These are phyloP conservation scores for Pinguiococcus pyrenoidosus DNA, from an alignment of 108 stramenopile species.

Conservation along the genomic window DNA sequence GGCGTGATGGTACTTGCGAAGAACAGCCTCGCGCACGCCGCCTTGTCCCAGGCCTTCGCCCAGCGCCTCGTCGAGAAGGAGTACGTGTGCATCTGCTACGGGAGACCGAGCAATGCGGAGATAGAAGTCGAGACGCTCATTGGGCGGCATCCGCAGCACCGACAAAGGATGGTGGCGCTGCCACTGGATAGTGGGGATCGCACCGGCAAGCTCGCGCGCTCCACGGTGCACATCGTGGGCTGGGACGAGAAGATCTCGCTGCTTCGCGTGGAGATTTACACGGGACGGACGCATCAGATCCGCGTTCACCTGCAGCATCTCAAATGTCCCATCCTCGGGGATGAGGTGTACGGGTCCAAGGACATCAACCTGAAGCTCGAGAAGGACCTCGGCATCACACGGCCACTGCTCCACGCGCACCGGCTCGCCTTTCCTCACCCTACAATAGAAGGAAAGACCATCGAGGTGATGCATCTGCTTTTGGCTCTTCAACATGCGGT, in stretches of 20 bases:
- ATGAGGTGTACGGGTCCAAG: constrained; percentile 75
- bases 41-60: constrained; percentile 64
- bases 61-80: constrained; percentile 61
- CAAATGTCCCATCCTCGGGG: constrained; percentile 76
- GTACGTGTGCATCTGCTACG: constrained; percentile 60
- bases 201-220: constrained; percentile 58
- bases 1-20: constrained; percentile 90
- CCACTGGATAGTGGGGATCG: constrained; percentile 13
- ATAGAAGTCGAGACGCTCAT: constrained; percentile 73
- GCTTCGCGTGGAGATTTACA: constrained; percentile 73
- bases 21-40: constrained; percentile 49
- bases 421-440: constrained; percentile 69
- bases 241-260: constrained; percentile 77
- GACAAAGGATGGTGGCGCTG: constrained; percentile 71
- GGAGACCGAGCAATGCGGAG: constrained; percentile 17
- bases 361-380: constrained; percentile 69
- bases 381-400: constrained; percentile 51
- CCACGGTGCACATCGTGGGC: constrained; percentile 54
- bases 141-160: constrained; percentile 72
- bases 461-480: no score
- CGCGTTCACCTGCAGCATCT: constrained; percentile 25
- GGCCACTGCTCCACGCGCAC: constrained; percentile 79
- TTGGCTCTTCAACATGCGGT: no score
- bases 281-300: constrained; percentile 87
- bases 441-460: constrained; percentile 56